phyloP scores from a whole-genome alignment of 1,139 yeast species.

The Candida sanyaensis region DNA sequence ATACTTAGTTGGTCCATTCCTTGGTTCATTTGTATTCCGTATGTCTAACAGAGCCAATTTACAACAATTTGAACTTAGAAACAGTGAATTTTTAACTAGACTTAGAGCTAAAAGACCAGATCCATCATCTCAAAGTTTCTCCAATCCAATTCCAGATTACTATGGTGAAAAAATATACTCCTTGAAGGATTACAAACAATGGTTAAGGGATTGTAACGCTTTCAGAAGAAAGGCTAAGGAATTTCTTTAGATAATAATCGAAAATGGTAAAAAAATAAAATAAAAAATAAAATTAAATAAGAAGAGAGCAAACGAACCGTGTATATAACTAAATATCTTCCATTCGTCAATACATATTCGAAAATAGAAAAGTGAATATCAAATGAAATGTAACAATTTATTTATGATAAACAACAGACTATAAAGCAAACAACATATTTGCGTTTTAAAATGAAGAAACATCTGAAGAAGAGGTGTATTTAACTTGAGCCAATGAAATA shows the following conservation, averaged over 20 bases:
- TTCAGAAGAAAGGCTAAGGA: conserved; percentile 84
- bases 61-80: conserved; percentile 56
- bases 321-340: not conserved
- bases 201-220: conserved; percentile 95
- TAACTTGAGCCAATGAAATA: conserved; percentile 28
- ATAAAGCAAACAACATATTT: not conserved
- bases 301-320: not conserved
- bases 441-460: conserved; percentile 4
- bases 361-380: not conserved
- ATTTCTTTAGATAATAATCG: conserved; percentile 49
- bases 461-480: conserved; percentile 16
- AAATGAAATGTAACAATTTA: not conserved
- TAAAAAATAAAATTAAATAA: not conserved
- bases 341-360: conserved; percentile 1
- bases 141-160: conserved; percentile 96
- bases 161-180: conserved; percentile 95
- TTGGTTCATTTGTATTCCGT: conserved; percentile 74
- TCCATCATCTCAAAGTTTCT: conserved; percentile 87
- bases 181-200: conserved; percentile 82
- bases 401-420: not conserved
- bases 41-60: conserved; percentile 50
- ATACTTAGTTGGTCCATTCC: conserved; percentile 76
- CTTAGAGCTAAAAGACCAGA: conserved; percentile 82
- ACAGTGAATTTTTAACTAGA: conserved; percentile 71
- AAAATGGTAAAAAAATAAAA: not conserved